Conservation (phyloP, 2,329 filamentous ascomycete species). For the Karstenula rhodostoma region DNA sequence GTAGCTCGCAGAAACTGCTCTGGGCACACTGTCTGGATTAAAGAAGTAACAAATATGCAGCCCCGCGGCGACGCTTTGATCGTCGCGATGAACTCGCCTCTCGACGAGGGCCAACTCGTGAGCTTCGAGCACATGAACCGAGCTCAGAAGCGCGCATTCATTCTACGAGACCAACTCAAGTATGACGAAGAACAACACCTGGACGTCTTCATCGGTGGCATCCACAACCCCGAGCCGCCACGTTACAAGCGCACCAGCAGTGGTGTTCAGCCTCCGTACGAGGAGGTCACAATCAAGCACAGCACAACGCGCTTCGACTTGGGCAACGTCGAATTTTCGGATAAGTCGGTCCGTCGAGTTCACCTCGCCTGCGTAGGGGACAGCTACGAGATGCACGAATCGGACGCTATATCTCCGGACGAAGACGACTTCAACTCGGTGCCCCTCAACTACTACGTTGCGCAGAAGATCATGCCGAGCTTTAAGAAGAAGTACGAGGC, state of each 20-base stretch:
- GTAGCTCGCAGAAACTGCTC: neutral
- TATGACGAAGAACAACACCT: conserved; percentile 34
- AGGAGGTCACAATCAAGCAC: conserved; percentile 31
- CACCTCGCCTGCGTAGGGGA: conserved; percentile 30
- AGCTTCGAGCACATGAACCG: conserved; percentile 31
- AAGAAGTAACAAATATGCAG: neutral
- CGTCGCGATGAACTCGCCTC: conserved; percentile 9
- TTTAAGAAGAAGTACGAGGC: conserved; percentile 39
- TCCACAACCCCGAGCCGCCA: conserved; percentile 39
- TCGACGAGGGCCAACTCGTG: conserved; percentile 5
- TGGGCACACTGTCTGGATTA: neutral
- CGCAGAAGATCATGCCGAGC: conserved; percentile 28
- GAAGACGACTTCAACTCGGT: conserved; percentile 26
- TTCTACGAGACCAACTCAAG: conserved; percentile 39
- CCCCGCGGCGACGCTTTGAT: neutral
- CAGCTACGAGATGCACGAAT: conserved; percentile 29
- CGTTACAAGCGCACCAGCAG: conserved; percentile 34
- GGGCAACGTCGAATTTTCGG: conserved; percentile 38
- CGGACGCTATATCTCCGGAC: conserved; percentile 27
- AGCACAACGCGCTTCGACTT: conserved; percentile 35
- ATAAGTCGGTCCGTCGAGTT: conserved; percentile 23
- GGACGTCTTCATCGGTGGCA: conserved; percentile 35
- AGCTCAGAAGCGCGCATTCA: conserved; percentile 38
- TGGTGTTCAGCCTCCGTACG: conserved; percentile 29
- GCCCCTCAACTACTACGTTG: conserved; percentile 36